These are phyloP conservation scores for Amanita subjunquillea DNA, from an alignment of 768 basidiomycete genomes.

Conservation along the genomic window DNA sequence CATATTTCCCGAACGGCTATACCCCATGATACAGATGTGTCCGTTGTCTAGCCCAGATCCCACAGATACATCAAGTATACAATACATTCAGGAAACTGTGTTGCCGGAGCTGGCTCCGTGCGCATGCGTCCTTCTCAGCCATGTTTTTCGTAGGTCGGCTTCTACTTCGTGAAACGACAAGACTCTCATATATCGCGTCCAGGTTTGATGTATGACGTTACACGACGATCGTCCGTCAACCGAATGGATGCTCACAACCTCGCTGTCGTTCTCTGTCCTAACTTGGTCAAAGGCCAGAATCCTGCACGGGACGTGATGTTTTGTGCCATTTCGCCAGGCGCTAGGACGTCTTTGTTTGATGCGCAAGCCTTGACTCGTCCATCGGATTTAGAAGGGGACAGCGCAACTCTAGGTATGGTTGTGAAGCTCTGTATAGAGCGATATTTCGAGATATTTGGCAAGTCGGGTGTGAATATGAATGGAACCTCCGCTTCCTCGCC, in stretches of 20 bases:
- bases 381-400: constrained; percentile 22
- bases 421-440: constrained; percentile 71
- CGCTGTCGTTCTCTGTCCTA: constrained; percentile 69
- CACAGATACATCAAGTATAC: constrained; percentile 44
- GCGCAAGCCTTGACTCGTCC: constrained; percentile 16
- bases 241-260: constrained; percentile 82
- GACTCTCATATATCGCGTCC: neutral
- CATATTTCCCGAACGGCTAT: constrained; percentile 63
- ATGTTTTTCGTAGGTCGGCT: constrained; percentile 45
- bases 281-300: constrained; percentile 62
- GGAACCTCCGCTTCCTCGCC: constrained; percentile 13
- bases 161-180: neutral
- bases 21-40: constrained; percentile 57
- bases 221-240: constrained; percentile 53
- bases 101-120: constrained; percentile 63
- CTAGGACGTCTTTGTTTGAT: constrained; percentile 1
- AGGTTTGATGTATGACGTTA: constrained; percentile 79
- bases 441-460: constrained; percentile 84
- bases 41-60: constrained; percentile 44
- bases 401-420: constrained; percentile 59
- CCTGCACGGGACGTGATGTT: constrained; percentile 66
- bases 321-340: constrained; percentile 24
- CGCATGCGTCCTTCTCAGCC: constrained; percentile 62
- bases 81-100: constrained; percentile 60
- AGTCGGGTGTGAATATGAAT: constrained; percentile 62